These are phyloP conservation scores for Diaporthe aspalathi DNA, from an alignment of 2,329 filamentous ascomycete species.

Conservation along the genomic window DNA sequence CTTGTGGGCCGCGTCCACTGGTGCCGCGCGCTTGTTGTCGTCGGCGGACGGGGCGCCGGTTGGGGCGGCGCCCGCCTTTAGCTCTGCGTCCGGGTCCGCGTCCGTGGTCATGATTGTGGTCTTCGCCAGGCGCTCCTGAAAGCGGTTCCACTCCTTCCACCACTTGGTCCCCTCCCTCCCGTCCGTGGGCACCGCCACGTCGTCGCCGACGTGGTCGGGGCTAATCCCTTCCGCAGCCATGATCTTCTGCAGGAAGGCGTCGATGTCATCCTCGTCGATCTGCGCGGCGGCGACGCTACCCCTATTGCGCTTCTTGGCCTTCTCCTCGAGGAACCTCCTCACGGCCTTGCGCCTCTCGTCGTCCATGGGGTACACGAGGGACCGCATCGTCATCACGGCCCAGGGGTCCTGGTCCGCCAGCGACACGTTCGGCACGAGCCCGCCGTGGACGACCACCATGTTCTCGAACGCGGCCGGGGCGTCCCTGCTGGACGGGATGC, in stretches of 20 bases:
- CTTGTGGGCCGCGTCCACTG: constrained; percentile 70
- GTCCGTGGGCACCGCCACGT: constrained; percentile 52
- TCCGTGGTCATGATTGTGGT: constrained; percentile 29
- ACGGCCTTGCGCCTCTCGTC: constrained; percentile 56
- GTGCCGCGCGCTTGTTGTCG: constrained; percentile 48
- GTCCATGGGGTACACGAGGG: constrained; percentile 71
- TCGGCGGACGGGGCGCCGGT: neutral
- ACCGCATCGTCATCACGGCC: constrained; percentile 93
- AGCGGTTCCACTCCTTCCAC: constrained; percentile 71
- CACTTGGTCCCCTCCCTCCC: constrained; percentile 70
- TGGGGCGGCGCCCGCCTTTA: neutral
- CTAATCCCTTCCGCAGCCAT: constrained; percentile 35
- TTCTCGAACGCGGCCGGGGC: constrained; percentile 56
- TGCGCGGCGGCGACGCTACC: constrained; percentile 32
- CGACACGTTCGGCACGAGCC: constrained; percentile 80
- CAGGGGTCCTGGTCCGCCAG: constrained; percentile 79
- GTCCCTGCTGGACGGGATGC: constrained; percentile 53
- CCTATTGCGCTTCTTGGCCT: constrained; percentile 42
- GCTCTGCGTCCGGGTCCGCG: neutral
- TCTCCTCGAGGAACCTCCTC: constrained; percentile 51
- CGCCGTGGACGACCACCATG: constrained; percentile 85
- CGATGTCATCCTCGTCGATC: constrained; percentile 40
- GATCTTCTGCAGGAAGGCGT: constrained; percentile 41
- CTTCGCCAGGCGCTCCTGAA: constrained; percentile 52
- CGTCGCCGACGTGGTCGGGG: constrained; percentile 35